Conservation (phyloP, 73 alveolate species). For the Tetrahymena borealis region DNA sequence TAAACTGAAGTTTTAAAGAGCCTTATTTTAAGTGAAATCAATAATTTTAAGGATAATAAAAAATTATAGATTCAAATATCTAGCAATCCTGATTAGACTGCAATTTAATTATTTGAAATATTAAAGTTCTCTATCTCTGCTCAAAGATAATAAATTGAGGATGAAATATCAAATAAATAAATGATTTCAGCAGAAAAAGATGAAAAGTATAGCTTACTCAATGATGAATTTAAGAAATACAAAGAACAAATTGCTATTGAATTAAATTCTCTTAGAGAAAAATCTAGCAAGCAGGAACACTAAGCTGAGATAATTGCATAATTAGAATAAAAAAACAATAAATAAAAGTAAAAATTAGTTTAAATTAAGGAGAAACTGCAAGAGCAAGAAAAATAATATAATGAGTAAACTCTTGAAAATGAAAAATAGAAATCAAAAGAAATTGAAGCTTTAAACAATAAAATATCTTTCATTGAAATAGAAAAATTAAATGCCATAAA, state of each 20-base stretch:
- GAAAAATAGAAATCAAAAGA: background rate
- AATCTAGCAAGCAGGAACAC: background rate
- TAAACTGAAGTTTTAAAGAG: background rate
- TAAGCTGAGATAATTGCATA: background rate
- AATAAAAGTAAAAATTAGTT: background rate
- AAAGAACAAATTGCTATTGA: background rate
- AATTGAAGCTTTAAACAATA: background rate
- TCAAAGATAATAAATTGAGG: background rate
- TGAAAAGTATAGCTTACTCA: background rate
- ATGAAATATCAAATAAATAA: background rate
- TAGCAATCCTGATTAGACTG: no score
- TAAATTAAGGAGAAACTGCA: background rate
- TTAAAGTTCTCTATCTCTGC: background rate
- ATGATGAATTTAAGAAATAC: background rate
- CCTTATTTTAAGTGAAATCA: background rate
- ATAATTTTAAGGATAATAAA: no score
- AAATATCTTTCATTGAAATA: background rate
- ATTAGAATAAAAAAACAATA: background rate
- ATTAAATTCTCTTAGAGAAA: background rate
- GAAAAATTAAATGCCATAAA: background rate
- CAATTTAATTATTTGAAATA: background rate
- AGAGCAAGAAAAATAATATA: background rate
- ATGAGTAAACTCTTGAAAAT: background rate
- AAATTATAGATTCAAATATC: no score
- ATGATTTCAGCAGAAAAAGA: background rate